Evolutionary conservation across 2,329 filamentous ascomycete species (phyloP), one percentile per base, ranked within the genome.

Genomic region (Fulvia fulva): DNA sequence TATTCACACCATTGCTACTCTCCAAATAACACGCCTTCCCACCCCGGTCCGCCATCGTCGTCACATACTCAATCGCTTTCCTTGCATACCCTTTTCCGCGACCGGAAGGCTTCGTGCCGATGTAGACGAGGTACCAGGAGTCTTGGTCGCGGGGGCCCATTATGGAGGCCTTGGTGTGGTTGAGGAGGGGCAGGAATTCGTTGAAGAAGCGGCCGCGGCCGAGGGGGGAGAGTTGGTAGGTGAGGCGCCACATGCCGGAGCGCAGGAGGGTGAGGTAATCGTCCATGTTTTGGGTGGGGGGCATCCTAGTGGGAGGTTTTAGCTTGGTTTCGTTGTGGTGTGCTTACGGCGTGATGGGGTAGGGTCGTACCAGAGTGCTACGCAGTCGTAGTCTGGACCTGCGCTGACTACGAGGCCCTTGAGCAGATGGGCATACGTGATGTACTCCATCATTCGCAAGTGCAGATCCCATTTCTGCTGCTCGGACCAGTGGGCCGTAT

Each of bases 61-160:
- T 85, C 75, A 91, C 86, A 70, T 89, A 80, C 71, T 86, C 80
- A 63, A 94, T 84, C 62, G 92, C 79, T 75, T 84, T 87, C 65
- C 81, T 81, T 16, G 85, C 88, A 72, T 90, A 90, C 11, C 90
- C 90, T 66, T 86, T 86, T 50, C 89, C 84, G 60, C 87, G 83
- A 4, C 86, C 84, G 61, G 79, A 80, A 32, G 87, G 85, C 72
- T 86, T 88, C 52, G 88, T 91, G 62, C 90, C 90, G 61, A 95
- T 80, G 74, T 93, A 94, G 50, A 91, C 88, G 55, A 95, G 84
- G 73, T 94, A 94, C 81, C 89, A 94, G 70, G 83, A 86, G 60
- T 88, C 79, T 65, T 79, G 73, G 70, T 90, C 87, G 52, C 85
- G 81, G 22, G 54, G 21, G 22, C 87, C 87, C 73, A 94, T 82